Conservation (phyloP, 768 basidiomycete species). For the Chalciporus chontae region DNA sequence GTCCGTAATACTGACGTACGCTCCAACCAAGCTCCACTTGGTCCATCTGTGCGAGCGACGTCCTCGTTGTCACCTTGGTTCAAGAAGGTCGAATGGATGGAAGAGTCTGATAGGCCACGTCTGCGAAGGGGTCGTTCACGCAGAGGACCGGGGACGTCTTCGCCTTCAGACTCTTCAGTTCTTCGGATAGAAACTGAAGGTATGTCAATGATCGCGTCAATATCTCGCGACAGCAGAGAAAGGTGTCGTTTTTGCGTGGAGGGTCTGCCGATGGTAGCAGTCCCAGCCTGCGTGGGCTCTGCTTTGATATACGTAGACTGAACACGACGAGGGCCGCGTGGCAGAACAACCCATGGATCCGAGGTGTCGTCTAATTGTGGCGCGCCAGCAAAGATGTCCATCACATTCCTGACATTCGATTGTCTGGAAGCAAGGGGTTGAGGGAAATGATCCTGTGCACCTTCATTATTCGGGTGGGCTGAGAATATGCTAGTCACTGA, state of each 20-base stretch:
- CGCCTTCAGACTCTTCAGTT: conserved; percentile 37
- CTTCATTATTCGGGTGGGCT: conserved; percentile 24
- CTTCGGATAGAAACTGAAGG: conserved; percentile 22
- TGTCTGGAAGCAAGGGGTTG: conserved; percentile 9
- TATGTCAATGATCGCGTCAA: conserved; percentile 77
- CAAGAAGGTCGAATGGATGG: conserved; percentile 83
- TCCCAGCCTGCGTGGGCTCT: conserved; percentile 22
- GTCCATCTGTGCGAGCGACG: not conserved
- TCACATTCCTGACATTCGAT: conserved; percentile 41
- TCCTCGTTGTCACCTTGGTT: conserved; percentile 37
- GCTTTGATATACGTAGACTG: conserved; percentile 20
- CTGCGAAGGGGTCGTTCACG: conserved; percentile 65
- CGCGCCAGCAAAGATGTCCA: conserved; percentile 93
- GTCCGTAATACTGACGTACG: conserved; percentile 50
- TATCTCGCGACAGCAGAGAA: conserved; percentile 53
- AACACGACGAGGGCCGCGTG: conserved; percentile 35
- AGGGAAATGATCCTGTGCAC: conserved; percentile 6
- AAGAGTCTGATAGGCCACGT: conserved; percentile 88
- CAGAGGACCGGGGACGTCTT: conserved; percentile 48
- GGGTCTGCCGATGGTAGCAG: conserved; percentile 24
- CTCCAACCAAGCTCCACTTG: conserved; percentile 34
- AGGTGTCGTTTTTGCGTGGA: conserved; percentile 13
- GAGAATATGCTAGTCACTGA: conserved; percentile 46
- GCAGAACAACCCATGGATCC: conserved; percentile 76
- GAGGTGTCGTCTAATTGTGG: conserved; percentile 41